Evolutionary conservation across 345 rosid species (phyloP), one percentile per base, ranked within the genome.

Genomic region (Psidium friedrichsthalianum): DNA sequence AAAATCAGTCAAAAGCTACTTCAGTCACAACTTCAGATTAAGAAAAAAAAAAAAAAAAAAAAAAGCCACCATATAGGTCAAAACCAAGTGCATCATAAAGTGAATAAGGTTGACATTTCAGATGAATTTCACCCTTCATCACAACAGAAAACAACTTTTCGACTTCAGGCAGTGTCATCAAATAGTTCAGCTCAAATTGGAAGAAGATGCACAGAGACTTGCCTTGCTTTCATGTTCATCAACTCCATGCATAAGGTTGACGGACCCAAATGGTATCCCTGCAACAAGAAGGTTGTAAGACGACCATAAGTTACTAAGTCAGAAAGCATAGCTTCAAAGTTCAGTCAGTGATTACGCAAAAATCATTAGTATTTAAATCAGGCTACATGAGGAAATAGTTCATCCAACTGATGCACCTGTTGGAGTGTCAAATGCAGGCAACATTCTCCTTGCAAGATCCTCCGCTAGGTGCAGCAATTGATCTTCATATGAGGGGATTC

Each of bases 161-260:
- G 3, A 69, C 36, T 85, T 82, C 83, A 78, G 83, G 78, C 16
- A 44, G 51, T 44, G 25, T 42, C 52, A 85, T 42, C 47, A 80
- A 78, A 51, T 54, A 47, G 56, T 42, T 58, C 56, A 49, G 74
- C 82, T 82, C 52, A 52, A 78, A 56, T 47, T 55, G 21, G 69
- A 56, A 59, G 85, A 83, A 42, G 52, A 84, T 49, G 51, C 74
- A 83, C 56, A 85, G 85, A 83, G 83, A 15, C 82, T 91, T 92
- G 90, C 99, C 99, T 94, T 97, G 94, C 98, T 97, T 94, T 97
- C 99, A 88, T 96, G 92, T 91, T 93, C 95, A 91, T 97, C 98
- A 90, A 97, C 99, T 84, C 99, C 99, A 58, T 93, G 86, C 93
- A 93, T 85, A 74, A 97, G 90, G 92, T 97, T 97, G 83, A 96